Evolutionary conservation across 345 rosid species (phyloP).

Genomic region (Melastoma malabathricum): DNA sequence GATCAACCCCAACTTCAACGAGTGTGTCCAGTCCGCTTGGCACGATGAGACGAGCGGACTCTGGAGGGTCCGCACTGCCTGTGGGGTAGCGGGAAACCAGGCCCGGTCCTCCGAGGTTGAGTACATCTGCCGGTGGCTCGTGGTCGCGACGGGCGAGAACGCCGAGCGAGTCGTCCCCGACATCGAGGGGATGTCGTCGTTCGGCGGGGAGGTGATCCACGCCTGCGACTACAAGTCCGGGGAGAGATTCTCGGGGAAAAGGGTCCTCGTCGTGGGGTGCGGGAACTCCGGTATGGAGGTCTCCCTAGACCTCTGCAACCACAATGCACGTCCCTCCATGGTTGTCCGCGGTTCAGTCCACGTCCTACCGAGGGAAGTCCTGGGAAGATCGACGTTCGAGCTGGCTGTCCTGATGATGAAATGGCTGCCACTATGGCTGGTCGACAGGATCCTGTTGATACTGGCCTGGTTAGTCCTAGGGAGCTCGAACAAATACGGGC

Average conservation of each 20-base stretch:
- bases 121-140: constrained; percentile 40
- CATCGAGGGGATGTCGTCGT: constrained; percentile 26
- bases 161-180: constrained; percentile 37
- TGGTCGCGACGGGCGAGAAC: constrained; percentile 45
- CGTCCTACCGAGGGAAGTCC: constrained; percentile 49
- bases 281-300: constrained; percentile 58
- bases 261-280: constrained; percentile 39
- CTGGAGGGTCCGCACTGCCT: constrained; percentile 29
- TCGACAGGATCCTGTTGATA: constrained; percentile 45
- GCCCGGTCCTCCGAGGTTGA: constrained; percentile 16
- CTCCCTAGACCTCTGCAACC: constrained; percentile 36
- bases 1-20: constrained; percentile 26
- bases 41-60: constrained; percentile 21
- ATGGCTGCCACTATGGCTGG: constrained; percentile 73
- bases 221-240: constrained; percentile 31
- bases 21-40: constrained; percentile 25
- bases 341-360: constrained; percentile 42
- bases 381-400: constrained; percentile 58
- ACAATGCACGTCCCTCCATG: constrained; percentile 31
- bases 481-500: constrained; percentile 37
- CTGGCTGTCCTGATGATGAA: constrained; percentile 35
- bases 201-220: constrained; percentile 27
- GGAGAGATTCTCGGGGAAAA: constrained; percentile 19
- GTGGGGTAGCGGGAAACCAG: not conserved
- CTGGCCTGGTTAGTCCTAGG: constrained; percentile 49